phyloP scores from a whole-genome alignment of 1,284 basidiomycete genomes.

The Chalciporus piperatoides region DNA sequence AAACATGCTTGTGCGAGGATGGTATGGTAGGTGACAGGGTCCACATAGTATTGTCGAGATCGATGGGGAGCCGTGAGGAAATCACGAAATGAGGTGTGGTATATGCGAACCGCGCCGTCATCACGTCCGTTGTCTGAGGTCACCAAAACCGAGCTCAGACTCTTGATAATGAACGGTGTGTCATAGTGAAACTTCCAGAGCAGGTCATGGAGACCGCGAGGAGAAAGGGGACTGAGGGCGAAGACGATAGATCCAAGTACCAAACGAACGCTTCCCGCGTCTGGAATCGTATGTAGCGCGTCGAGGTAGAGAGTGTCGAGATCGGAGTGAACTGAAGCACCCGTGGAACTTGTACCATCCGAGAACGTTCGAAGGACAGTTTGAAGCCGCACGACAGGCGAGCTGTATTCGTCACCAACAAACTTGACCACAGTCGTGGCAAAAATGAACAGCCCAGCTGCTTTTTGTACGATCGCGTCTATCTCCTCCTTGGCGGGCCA shows the following conservation, averaged over 20 bases:
- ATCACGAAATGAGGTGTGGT: constrained; percentile 27
- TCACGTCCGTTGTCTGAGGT: constrained; percentile 8
- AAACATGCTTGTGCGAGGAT: constrained; percentile 18
- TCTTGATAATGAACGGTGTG: constrained; percentile 7
- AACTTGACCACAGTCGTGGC: constrained; percentile 29
- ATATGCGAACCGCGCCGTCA: constrained; percentile 16
- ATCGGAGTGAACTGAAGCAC: constrained; percentile 13
- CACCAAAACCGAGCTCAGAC: constrained; percentile 18
- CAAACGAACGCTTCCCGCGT: constrained; percentile 12
- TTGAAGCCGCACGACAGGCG: constrained; percentile 13
- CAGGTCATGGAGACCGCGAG: constrained; percentile 15
- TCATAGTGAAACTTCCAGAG: constrained; percentile 12
- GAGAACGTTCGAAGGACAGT: constrained; percentile 10
- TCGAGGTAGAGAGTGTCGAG: constrained; percentile 21
- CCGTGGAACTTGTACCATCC: constrained; percentile 2
- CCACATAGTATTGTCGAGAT: constrained; percentile 17
- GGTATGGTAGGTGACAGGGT: constrained; percentile 12
- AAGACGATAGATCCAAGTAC: constrained; percentile 18
- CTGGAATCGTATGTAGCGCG: constrained; percentile 10
- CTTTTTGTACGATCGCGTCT: constrained; percentile 19
- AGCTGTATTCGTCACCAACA: constrained; percentile 11
- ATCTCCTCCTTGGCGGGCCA: constrained; percentile 24
- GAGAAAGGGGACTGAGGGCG: constrained; percentile 17
- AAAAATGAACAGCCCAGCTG: constrained; percentile 30
- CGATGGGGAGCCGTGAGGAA: constrained; percentile 19